Conservation (phyloP, 2,329 filamentous ascomycete species). For the Shiraia bambusicola region DNA sequence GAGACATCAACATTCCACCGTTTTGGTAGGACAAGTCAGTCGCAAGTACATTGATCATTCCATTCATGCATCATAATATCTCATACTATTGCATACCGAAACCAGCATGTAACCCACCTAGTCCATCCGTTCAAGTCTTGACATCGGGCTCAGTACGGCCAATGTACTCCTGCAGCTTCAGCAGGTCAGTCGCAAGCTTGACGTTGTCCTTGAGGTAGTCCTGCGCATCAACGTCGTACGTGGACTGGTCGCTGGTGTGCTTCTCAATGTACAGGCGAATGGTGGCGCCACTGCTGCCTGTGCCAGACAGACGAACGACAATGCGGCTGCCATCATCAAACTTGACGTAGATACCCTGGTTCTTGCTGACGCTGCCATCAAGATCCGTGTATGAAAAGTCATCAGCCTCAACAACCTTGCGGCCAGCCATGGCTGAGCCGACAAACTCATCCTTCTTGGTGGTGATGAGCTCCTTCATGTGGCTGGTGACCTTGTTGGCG, state of each 20-base stretch:
- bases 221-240: slow-evolving; percentile 81
- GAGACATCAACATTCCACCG: too few species aligned
- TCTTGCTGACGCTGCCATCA: slow-evolving; percentile 92
- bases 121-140: slow-evolving; percentile 68
- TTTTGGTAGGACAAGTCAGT: too few species aligned
- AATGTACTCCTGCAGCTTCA: slow-evolving; percentile 93
- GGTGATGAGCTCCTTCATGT: slow-evolving; percentile 76
- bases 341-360: slow-evolving; percentile 92
- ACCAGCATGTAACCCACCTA: slow-evolving; percentile 2
- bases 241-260: slow-evolving; percentile 78
- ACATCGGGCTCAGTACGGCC: slow-evolving; percentile 93
- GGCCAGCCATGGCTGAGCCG: slow-evolving; percentile 77
- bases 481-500: slow-evolving; percentile 84
- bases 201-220: slow-evolving; percentile 92
- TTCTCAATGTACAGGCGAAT: slow-evolving; percentile 98
- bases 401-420: slow-evolving; percentile 84
- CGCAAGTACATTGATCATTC: neutral
- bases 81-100: slow-evolving; percentile 6
- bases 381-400: slow-evolving; percentile 99
- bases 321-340: slow-evolving; percentile 95
- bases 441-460: slow-evolving; percentile 71
- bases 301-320: slow-evolving; percentile 91
- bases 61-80: slow-evolving; percentile 4
- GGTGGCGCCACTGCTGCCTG: slow-evolving; percentile 90
- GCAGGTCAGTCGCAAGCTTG: slow-evolving; percentile 75